These are phyloP conservation scores for Kwoniella shandongensis DNA, from an alignment of 768 basidiomycete genomes.

Conservation along the genomic window DNA sequence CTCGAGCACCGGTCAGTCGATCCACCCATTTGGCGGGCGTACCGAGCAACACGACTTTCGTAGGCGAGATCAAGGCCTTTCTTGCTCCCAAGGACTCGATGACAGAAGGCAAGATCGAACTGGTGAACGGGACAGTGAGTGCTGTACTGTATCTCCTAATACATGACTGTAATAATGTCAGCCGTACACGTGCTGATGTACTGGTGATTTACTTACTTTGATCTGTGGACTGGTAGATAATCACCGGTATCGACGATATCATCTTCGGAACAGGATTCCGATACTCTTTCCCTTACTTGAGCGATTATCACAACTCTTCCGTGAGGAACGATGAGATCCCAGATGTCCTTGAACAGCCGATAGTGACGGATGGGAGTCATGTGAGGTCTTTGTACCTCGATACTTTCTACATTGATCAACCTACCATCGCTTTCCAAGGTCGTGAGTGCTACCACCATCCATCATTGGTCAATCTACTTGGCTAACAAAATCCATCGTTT, in stretches of 20 bases:
- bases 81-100: neutral
- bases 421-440: constrained; percentile 28
- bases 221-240: too few relatives aligned
- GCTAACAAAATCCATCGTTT: neutral
- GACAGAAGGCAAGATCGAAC: constrained; percentile 9
- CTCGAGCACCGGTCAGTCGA: constrained; percentile 17
- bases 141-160: too few relatives aligned
- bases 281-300: constrained; percentile 58
- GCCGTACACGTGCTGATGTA: too few relatives aligned
- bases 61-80: constrained; percentile 14
- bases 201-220: too few relatives aligned
- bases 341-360: constrained; percentile 15
- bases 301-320: constrained; percentile 51
- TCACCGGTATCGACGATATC: constrained; percentile 8
- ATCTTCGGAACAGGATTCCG: constrained; percentile 47
- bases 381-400: constrained; percentile 21
- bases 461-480: neutral
- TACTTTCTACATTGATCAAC: constrained; percentile 27
- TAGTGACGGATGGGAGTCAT: constrained; percentile 22
- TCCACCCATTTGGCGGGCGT: constrained; percentile 1
- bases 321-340: neutral
- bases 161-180: too few relatives aligned
- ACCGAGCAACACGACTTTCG: constrained; percentile 14
- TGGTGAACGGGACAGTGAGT: constrained; percentile 19
- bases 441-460: constrained; percentile 15